A percentile compares a stretch with the other conserved stretches of the same genome.
Conservation (phyloP, 768 basidiomycete species). For the Lactarius deliciosus region DNA sequence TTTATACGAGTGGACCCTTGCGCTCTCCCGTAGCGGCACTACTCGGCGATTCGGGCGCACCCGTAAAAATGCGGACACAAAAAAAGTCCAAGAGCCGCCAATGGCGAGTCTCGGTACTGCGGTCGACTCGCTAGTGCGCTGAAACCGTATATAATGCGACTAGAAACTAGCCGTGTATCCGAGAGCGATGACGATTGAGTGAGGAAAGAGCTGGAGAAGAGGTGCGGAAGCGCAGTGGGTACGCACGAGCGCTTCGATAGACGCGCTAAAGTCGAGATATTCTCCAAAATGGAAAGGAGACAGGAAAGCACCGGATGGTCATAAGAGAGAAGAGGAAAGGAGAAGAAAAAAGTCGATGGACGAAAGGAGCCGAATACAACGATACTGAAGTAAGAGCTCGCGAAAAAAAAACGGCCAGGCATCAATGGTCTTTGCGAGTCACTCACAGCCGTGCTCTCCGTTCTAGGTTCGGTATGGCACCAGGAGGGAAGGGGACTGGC, state of each 20-base stretch:
- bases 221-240: constrained; percentile 71
- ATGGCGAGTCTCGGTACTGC: constrained; percentile 73
- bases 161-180: constrained; percentile 80
- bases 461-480: too few species aligned
- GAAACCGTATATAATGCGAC: constrained; percentile 77
- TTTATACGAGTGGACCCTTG: too few species aligned
- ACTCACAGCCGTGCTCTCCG: too few species aligned
- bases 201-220: constrained; percentile 24
- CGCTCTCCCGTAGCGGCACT: too few species aligned
- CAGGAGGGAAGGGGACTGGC: too few species aligned
- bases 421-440: constrained; percentile 24
- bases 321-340: constrained; percentile 56
- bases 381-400: constrained; percentile 70
- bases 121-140: constrained; percentile 65
- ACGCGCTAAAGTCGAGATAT: constrained; percentile 84
- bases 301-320: constrained; percentile 62
- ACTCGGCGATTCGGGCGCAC: too few species aligned
- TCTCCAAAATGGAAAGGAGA: constrained; percentile 70
- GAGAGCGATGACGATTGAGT: constrained; percentile 71
- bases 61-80: too few species aligned
- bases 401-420: constrained; percentile 51
- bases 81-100: too few species aligned
- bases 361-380: constrained; percentile 68
- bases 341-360: constrained; percentile 64
- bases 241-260: constrained; percentile 85